Base-by-base conservation (phyloP, 306 rosid genomes). In the Abrus precatorius region DNA sequence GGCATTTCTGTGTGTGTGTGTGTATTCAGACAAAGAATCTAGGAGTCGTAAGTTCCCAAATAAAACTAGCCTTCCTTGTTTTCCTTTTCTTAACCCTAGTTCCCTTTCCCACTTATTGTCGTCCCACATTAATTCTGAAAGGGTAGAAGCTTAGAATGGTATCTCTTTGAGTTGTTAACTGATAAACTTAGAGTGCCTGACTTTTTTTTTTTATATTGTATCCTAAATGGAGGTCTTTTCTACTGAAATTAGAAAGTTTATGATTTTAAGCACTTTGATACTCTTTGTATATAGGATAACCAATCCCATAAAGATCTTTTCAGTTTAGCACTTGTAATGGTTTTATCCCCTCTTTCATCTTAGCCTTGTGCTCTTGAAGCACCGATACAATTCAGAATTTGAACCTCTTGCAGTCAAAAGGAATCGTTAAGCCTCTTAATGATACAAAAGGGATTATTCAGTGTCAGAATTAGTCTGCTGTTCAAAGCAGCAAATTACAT, bases 401-500 rank as follows among this genome's bases (percentile, higher is more conserved):
- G 41, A 41, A 73, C 67, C 55, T 28, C 54, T 56, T 56, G 30
- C 54, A 40, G 67, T 41, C 54, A 40, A 73, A 55, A 14, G 53
- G 27, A 56, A 28, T 73, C 27, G 56, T 73, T 11, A 54, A 55
- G 65, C 77, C 53, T 72, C 11, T 49, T 48, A 32, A 49, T 28
- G 40, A 45, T 68, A 28, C 13, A 48, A 48, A 30, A 20, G 44
- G 57, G 13, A 30, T 47, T 69, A 69, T 48, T 49, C 75, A 69
- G 30, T 69, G 45, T 49, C 9, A 49, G 75, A 49, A 33, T 49
- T 49, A 3, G 0, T 69, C 29, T 6, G 44, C 45, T 49, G 13
- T 7, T n/a, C 12, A 69, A 12, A 6, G 44, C 30, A 68, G 74
- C 9, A 45, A 29, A 45, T 41, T 41, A 45, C 27, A 68, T 47